Conservation (phyloP, 208 protist genomes). For the Trypanosomatidae sp. region DNA sequence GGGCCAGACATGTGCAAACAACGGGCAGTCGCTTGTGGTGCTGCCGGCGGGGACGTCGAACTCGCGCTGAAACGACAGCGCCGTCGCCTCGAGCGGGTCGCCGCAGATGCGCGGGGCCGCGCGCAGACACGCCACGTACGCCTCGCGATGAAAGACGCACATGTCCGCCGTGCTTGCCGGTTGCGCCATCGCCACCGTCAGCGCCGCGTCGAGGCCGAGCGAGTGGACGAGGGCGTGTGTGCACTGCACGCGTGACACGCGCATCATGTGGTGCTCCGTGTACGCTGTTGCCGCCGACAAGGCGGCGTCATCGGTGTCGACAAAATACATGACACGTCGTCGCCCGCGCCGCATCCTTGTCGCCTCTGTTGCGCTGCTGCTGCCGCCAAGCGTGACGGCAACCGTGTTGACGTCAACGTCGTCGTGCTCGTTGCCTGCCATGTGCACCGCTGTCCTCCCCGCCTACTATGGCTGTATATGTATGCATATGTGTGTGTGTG, state of each 20-base stretch:
- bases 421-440: too few relatives aligned
- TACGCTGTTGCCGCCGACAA: too few relatives aligned
- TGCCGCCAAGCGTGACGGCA: too few relatives aligned
- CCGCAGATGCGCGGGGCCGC: conserved; percentile 42
- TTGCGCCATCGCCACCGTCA: conserved; percentile 39
- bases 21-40: conserved; percentile 50
- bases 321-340: conserved; percentile 71
- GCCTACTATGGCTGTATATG: too few relatives aligned
- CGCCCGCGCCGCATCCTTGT: conserved; percentile 32
- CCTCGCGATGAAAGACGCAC: conserved; percentile 41
- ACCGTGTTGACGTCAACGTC: neutral
- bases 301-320: conserved; percentile 46
- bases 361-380: too few relatives aligned
- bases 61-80: conserved; percentile 61
- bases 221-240: conserved; percentile 64
- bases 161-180: conserved; percentile 51
- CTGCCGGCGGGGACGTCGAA: conserved; percentile 61
- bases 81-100: conserved; percentile 33
- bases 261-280: conserved; percentile 64
- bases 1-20: conserved; percentile 71
- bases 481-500: too few relatives aligned
- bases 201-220: conserved; percentile 34
- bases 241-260: conserved; percentile 45
- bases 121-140: conserved; percentile 65
- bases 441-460: too few relatives aligned